Evolutionary conservation across 2,329 filamentous ascomycete genomes (phyloP), one percentile per base, ranked within the genome.

Genomic region (Talaromyces sp.): DNA sequence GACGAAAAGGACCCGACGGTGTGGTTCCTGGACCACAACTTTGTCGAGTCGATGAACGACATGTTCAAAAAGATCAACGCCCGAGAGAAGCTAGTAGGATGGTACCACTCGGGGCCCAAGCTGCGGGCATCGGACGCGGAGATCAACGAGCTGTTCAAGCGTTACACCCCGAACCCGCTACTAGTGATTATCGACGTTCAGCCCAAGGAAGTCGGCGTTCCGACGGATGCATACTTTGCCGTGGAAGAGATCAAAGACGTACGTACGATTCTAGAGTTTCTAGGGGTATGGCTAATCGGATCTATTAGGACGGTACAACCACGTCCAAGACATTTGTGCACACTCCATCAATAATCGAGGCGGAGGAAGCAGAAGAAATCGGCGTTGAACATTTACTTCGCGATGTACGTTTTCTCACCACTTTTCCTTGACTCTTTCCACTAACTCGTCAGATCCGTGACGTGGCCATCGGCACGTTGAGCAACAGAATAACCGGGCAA

Each of bases 61-160:
- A 99, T 99, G 95, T 99, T 99, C 86, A 99, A 99, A 84, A 98
- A 98, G 82, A 93, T 99, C 84, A 99, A 99, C 82, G 95, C 95
- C 64, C 85, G 91, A 66, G 95, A 99, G 82, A 98, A 98, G 87
- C 85, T 99, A 76, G 96, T 99, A 84, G 95, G 95, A 73, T 99
- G 95, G 95, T 99, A 99, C 79, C 95, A 99, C 80, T 96, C 95
- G 23, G 95, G 95, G 50, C 95, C 95, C 44, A 99, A 98, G 84
- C 84, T 99, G 72, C 88, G 95, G 74, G 94, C 93, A 61, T 97
- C 95, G 53, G 95, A 99, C 83, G 82, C 99, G 68, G 91, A 98
- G 81, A 96, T 99, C 88, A 99, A 99, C 80, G 95, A 99, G 81
- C 87, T 99, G 63, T 98, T 99, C 87, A 99, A 99, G 84, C 87